These are phyloP conservation scores for Sugiyamaella sp. DNA, from an alignment of 1,139 yeast genomes.

Conservation along the genomic window DNA sequence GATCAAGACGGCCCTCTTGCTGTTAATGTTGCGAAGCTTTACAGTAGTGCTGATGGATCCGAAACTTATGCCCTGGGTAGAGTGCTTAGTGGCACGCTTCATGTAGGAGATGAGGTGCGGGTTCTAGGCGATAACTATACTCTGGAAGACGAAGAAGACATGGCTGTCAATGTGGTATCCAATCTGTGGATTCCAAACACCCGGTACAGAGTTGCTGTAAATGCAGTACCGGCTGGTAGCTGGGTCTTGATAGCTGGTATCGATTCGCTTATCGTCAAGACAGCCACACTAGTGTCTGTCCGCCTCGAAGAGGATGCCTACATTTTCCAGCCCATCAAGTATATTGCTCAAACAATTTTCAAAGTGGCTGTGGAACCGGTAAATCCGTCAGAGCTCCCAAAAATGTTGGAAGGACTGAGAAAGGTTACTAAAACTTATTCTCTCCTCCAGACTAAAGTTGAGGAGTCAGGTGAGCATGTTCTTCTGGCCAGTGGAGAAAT, in stretches of 20 bases:
- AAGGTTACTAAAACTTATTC: conserved; percentile 65
- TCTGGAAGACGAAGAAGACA: conserved; percentile 58
- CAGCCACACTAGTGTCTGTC: conserved; percentile 54
- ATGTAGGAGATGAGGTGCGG: conserved; percentile 51
- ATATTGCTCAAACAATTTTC: conserved; percentile 60
- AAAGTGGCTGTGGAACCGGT: conserved; percentile 85
- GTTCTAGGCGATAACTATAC: conserved; percentile 61
- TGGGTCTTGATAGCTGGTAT: conserved; percentile 70
- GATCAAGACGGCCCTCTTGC: conserved; percentile 50
- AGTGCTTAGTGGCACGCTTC: conserved; percentile 62
- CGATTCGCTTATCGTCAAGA: conserved; percentile 56
- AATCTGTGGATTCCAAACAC: conserved; percentile 69
- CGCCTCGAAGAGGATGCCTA: conserved; percentile 34
- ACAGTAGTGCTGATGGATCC: conserved; percentile 54
- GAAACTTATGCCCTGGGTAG: conserved; percentile 60
- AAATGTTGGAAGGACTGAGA: conserved; percentile 67
- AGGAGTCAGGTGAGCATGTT: conserved; percentile 88
- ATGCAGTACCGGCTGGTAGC: conserved; percentile 62
- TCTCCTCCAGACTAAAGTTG: conserved; percentile 68
- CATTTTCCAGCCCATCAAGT: conserved; percentile 50
- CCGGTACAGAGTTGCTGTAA: conserved; percentile 63
- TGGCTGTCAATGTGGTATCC: conserved; percentile 46
- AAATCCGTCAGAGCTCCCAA: conserved; percentile 76
- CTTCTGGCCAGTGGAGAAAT: conserved; percentile 85
- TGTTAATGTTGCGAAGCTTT: conserved; percentile 64